These are phyloP conservation scores for Aspergillus luchuensis DNA, from an alignment of 2,329 filamentous ascomycete species.

Conservation along the genomic window DNA sequence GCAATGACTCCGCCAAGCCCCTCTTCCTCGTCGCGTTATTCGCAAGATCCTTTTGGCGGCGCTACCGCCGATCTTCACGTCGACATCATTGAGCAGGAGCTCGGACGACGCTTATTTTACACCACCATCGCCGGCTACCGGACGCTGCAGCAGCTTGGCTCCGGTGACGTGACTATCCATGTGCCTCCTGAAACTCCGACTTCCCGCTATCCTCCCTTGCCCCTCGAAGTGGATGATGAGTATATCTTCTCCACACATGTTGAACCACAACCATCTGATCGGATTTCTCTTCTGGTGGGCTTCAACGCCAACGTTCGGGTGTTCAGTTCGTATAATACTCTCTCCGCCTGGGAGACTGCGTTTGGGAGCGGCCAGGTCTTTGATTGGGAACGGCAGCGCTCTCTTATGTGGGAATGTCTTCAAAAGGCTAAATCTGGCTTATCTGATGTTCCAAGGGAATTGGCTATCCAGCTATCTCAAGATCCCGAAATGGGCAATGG, in stretches of 20 bases:
- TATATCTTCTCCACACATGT: slow-evolving; percentile 74
- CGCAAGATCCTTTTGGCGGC: slow-evolving; percentile 25
- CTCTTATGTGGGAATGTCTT: slow-evolving; percentile 70
- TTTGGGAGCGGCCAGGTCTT: slow-evolving; percentile 77
- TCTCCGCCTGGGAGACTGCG: slow-evolving; percentile 78
- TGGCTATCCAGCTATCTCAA: slow-evolving; percentile 55
- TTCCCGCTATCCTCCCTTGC: slow-evolving; percentile 76
- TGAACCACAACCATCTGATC: slow-evolving; percentile 67
- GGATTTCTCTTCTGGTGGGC: slow-evolving; percentile 71
- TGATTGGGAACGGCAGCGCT: slow-evolving; percentile 75
- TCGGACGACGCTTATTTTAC: slow-evolving; percentile 72
- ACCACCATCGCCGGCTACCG: slow-evolving; percentile 75
- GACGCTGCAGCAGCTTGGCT: slow-evolving; percentile 76
- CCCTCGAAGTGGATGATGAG: slow-evolving; percentile 80
- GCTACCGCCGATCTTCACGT: slow-evolving; percentile 21
- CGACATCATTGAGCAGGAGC: slow-evolving; percentile 46
- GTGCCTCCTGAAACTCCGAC: slow-evolving; percentile 75
- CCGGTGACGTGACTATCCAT: slow-evolving; percentile 69
- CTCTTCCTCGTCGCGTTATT: slow-evolving; percentile 25
- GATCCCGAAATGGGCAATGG: slow-evolving; percentile 37
- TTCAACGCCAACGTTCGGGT: slow-evolving; percentile 80
- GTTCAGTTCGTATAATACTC: slow-evolving; percentile 76
- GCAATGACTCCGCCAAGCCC: slow-evolving; percentile 27
- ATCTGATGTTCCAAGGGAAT: slow-evolving; percentile 67
- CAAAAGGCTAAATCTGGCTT: slow-evolving; percentile 69